These are phyloP conservation scores for Thelephora terrestris DNA, from an alignment of 1,284 basidiomycete species.

Conservation along the genomic window DNA sequence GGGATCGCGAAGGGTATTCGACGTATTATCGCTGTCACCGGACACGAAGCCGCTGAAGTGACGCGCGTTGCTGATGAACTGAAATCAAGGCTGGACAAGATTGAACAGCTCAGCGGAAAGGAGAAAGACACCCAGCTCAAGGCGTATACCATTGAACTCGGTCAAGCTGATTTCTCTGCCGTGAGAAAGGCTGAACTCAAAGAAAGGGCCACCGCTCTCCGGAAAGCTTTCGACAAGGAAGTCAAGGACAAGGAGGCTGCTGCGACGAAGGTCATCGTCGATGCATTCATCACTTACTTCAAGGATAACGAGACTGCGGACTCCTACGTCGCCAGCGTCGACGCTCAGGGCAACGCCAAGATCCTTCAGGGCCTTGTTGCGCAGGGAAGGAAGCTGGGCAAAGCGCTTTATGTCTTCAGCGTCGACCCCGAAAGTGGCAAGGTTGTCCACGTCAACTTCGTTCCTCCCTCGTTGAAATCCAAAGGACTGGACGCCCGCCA, in stretches of 20 bases:
- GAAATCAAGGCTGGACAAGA: slow-evolving; percentile 51
- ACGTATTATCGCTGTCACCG: slow-evolving; percentile 90
- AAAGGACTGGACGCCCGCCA: slow-evolving; percentile 69
- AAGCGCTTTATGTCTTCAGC: slow-evolving; percentile 86
- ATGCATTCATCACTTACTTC: slow-evolving; percentile 66
- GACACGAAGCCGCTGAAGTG: slow-evolving; percentile 83
- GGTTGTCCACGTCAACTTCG: slow-evolving; percentile 83
- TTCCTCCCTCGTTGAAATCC: slow-evolving; percentile 55
- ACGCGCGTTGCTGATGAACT: slow-evolving; percentile 63
- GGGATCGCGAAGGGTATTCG: slow-evolving; percentile 98
- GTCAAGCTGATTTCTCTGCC: slow-evolving; percentile 82
- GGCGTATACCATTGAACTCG: slow-evolving; percentile 75
- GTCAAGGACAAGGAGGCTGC: slow-evolving; percentile 75
- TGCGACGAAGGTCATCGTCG: slow-evolving; percentile 74
- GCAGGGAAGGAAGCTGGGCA: slow-evolving; percentile 71
- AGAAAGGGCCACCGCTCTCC: slow-evolving; percentile 61
- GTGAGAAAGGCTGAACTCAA: slow-evolving; percentile 76
- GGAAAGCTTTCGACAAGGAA: slow-evolving; percentile 81
- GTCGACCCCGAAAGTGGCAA: slow-evolving; percentile 61
- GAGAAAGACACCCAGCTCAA: slow-evolving; percentile 85
- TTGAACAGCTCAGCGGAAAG: slow-evolving; percentile 61
- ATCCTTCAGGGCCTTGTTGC: slow-evolving; percentile 68
- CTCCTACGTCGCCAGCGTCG: slow-evolving; percentile 61
- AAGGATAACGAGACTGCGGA: slow-evolving; percentile 61
- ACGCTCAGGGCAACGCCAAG: slow-evolving; percentile 78